Evolutionary conservation across 345 rosid genomes (phyloP), one percentile per base, ranked within the genome.

Genomic region (Salix purpurea): DNA sequence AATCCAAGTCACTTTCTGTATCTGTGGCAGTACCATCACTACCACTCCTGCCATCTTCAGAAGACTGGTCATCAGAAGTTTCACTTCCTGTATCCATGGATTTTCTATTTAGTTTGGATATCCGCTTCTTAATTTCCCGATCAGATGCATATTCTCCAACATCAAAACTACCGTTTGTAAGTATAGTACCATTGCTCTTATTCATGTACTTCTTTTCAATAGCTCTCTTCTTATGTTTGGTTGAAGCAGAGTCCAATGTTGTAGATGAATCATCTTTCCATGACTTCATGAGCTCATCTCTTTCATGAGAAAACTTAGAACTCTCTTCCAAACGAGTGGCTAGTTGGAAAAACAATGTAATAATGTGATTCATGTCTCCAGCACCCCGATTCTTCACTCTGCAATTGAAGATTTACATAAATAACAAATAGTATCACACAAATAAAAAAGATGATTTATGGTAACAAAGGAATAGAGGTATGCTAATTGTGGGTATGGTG

Each of bases 71-170:
- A 78, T 92, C 93, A 78, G 99, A 94, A 82, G 98, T 90, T 82
- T 96, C 99, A 83, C 91, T 91, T 83, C 88, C 98, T 5, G 99
- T 94, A 78, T 88, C 89, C 84, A 94, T 80, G 14, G 97, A 90
- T 83, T 80, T 96, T 69, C 90, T 86, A 71, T 96, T 94, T 85
- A 92, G 86, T 82, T 87, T 96, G 79, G 92, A 89, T 78, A 95
- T 87, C 24, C 93, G 96, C 78, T 87, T 90, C 85, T 83, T 91
- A 72, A 95, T 90, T 90, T 95, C 99, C 77, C 90, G 86, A 84
- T 95, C 99, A 73, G 99, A 91, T 85, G 88, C 91, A 87, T 86
- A 92, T 65, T 90, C 96, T 83, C 95, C 90, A 79, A 81, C 84
- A 79, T 87, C 90, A 78, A 77, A 84, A 79, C 80, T 76, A 74